Evolutionary conservation across 75 land plant species (phyloP), one percentile per base, ranked within the genome.

Genomic region (Picea glauca): DNA sequence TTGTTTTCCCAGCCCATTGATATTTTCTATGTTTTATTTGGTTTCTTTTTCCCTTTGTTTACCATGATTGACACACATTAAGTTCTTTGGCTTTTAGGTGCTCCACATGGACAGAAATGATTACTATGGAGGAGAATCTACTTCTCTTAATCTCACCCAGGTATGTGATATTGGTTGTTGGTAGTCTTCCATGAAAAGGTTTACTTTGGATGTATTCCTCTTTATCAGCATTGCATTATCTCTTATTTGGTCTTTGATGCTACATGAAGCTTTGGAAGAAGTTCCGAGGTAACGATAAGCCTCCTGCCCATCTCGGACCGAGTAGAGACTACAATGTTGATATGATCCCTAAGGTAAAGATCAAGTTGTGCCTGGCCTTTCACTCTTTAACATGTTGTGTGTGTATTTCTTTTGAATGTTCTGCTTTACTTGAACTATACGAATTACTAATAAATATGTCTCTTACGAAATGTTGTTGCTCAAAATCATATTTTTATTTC

Each of bases 321-420:
- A 93, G 91, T 88, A 93, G 85, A 70, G 98, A 95, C 33, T 95
- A 93, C 83, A 95, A 95, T 84, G 98, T 95, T 61, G 98, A 96
- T 79, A 93, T 94, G 98, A 78, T 96, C 46, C 97, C 98, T 1
- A 96, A 96, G 93, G 97, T 91, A 60, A 21, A 30, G 3, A 60
- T 58, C 40, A 13, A 72, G 18, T 46, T 11, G 21, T 57, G 17
- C 21, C 2, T 58, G 54, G 15, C 15, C 14, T 11, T 14, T 17
- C n/a, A 50, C 21, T 75, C 26, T 6, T 50, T 38, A 23, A 50
- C 50, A 50, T 9, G 11, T 50, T 57, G 50, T 70, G 21, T 20
- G 46, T 18, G 21, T 18, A 6, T 20, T 1, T 68, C 2, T 40
- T 15, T 50, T 50, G 56, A 50, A 50, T 50, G 56, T 32, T 21